Percentiles rank a stretch among this genome's conserved stretches.
phyloP scores from a whole-genome alignment of 331 rosid species.

The Malus hybrid region DNA sequence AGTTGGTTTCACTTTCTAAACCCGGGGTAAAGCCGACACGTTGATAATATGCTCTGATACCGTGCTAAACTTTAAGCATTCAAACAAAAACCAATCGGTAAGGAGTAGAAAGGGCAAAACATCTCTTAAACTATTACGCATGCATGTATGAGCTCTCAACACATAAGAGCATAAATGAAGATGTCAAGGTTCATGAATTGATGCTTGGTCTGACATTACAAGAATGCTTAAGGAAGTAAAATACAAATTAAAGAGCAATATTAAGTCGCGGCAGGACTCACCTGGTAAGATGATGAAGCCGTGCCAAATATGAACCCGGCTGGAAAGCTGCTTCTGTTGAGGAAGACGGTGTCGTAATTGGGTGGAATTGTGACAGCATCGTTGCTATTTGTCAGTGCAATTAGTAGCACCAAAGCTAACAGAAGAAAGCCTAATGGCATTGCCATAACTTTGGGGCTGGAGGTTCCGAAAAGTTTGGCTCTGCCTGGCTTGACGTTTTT shows the following conservation, averaged over 20 bases:
- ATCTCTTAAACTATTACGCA: too few species aligned
- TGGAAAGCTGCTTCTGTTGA: slow-evolving; percentile 15
- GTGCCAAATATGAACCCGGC: slow-evolving; percentile 23
- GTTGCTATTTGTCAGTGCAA: background rate
- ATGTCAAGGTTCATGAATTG: background rate
- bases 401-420: background rate
- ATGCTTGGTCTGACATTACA: too few species aligned
- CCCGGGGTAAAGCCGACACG: too few species aligned
- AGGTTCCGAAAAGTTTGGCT: background rate
- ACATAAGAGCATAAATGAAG: background rate
- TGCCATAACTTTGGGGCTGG: background rate
- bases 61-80: too few species aligned
- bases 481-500: background rate
- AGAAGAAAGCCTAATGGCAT: background rate
- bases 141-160: background rate
- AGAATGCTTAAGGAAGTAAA: background rate
- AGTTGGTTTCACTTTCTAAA: too few species aligned
- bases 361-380: background rate
- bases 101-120: too few species aligned
- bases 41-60: too few species aligned
- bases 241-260: background rate
- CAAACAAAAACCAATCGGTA: too few species aligned
- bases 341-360: background rate
- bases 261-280: background rate
- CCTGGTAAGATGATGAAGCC: slow-evolving; percentile 26